Percentiles rank a stretch among this genome's conserved stretches.
Conservation (phyloP, 2,329 filamentous ascomycete genomes). For the Xylaria multiplex region DNA sequence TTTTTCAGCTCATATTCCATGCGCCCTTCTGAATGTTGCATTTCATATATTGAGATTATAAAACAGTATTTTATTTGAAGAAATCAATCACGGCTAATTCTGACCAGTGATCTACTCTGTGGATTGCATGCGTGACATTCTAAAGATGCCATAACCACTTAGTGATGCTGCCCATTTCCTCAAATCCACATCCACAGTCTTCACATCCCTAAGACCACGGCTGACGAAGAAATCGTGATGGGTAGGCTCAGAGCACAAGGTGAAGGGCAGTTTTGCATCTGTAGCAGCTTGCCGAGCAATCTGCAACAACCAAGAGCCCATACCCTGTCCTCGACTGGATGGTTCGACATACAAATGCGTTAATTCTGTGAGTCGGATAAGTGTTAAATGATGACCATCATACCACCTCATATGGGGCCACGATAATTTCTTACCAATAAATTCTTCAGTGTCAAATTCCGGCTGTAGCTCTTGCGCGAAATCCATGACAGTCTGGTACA, state of each 20-base stretch:
- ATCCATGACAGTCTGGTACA: conserved; percentile 18
- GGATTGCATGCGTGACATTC: conserved; percentile 27
- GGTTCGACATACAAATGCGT: conserved; percentile 33
- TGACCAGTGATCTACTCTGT: neutral
- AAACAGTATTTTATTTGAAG: no score
- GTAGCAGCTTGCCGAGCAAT: conserved; percentile 13
- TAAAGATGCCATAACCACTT: conserved; percentile 33
- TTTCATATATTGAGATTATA: neutral
- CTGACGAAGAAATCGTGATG: conserved; percentile 29
- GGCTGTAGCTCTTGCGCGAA: conserved; percentile 18
- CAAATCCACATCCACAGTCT: conserved; percentile 31
- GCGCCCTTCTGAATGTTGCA: neutral
- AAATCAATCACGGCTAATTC: no score
- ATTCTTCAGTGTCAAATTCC: conserved; percentile 21
- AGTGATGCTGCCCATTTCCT: conserved; percentile 19
- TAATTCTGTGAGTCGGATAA: conserved; percentile 4
- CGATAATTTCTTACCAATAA: conserved; percentile 12
- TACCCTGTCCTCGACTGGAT: conserved; percentile 25
- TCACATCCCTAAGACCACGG: conserved; percentile 26
- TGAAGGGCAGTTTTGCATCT: conserved; percentile 13
- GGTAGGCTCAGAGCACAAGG: conserved; percentile 29
- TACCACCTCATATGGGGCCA: neutral
- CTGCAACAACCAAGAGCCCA: conserved; percentile 25
- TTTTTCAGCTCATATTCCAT: neutral
- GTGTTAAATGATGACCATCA: neutral